These are phyloP conservation scores for Hemisphaericaspora xylanilytica DNA, from an alignment of 1,139 yeast species.

Conservation along the genomic window DNA sequence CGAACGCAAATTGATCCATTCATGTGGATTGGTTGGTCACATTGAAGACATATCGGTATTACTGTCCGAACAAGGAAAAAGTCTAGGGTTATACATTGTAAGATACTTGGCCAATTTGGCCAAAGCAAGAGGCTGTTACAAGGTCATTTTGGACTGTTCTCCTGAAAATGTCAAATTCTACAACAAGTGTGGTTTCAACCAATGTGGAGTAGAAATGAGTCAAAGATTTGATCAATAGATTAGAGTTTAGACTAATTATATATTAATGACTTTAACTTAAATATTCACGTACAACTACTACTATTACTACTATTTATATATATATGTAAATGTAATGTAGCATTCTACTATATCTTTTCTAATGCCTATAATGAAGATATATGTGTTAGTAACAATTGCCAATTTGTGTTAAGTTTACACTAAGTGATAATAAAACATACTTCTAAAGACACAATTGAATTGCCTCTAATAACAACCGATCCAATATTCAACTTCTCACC, in stretches of 20 bases:
- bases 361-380: constrained; percentile 21
- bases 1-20: constrained; percentile 69
- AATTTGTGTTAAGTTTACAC: constrained; percentile 9
- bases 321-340: background rate
- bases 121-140: constrained; percentile 66
- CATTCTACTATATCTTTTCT: constrained; percentile 21
- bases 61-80: constrained; percentile 74
- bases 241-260: no score
- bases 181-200: constrained; percentile 73
- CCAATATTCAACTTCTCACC: constrained; percentile 57
- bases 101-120: constrained; percentile 61
- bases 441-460: constrained; percentile 58
- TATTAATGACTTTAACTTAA: no score
- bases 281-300: no score
- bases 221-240: constrained; percentile 22
- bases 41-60: constrained; percentile 92
- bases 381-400: constrained; percentile 14
- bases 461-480: constrained; percentile 58
- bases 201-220: constrained; percentile 76
- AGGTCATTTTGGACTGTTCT: constrained; percentile 86
- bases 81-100: constrained; percentile 70
- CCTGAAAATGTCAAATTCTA: constrained; percentile 79
- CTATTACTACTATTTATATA: no score
- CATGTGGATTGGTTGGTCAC: constrained; percentile 85
- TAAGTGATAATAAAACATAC: constrained; percentile 27